Base-by-base conservation (phyloP, 805 yeast species). In the Wickerhamiella occidentalis region DNA sequence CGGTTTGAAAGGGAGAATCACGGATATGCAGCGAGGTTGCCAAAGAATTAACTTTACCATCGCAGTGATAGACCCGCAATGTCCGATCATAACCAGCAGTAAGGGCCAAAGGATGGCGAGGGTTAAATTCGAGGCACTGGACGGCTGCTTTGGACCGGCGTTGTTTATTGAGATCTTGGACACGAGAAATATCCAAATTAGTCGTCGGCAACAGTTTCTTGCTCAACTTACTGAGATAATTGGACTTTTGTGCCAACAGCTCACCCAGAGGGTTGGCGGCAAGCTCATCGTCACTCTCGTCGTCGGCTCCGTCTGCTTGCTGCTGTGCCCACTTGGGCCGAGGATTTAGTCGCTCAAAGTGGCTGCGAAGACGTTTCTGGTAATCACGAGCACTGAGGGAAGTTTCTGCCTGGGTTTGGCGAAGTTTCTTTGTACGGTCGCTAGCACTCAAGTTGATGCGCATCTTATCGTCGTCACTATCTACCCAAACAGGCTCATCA, bases 1-100 rank as follows among this genome's bases (percentile, higher is more conserved):
- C 88, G 0, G 84, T 75, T 56, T 81, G 83, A 43, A 92, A 73
- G 3, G 97, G 96, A 9, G 85, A 75, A 54, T 84, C 79, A 47
- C 80, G 76, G 49, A 92, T 70, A 64, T 81, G 85, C 53, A 90
- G 68, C 40, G 95, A 80, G 3, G 95, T 82, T 28, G 88, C 94
- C 36, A 90, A 67, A 52, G 77, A 78, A 62, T 92, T 92, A 51
- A 66, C 63, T 59, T 82, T 84, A 13, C 97, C 96, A 63, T 92
- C 97, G 46, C 88, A 77, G 61, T 90, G 94, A 64, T 80, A 92
- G 12, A 92, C 71, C 56, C 98, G 73, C 49, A 92, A 63, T 0
- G 96, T 82, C 56, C 85, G 74, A 64, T 92, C 99, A 62, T 82
- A 88, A 19, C 99, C 99, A 50, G 92, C 94, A 0, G 96, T 84